A percentile compares a stretch with the other conserved stretches of the same genome.
These are phyloP conservation scores for Phytophthora sojae DNA, from an alignment of 352 stramenopile species.

Conservation along the genomic window DNA sequence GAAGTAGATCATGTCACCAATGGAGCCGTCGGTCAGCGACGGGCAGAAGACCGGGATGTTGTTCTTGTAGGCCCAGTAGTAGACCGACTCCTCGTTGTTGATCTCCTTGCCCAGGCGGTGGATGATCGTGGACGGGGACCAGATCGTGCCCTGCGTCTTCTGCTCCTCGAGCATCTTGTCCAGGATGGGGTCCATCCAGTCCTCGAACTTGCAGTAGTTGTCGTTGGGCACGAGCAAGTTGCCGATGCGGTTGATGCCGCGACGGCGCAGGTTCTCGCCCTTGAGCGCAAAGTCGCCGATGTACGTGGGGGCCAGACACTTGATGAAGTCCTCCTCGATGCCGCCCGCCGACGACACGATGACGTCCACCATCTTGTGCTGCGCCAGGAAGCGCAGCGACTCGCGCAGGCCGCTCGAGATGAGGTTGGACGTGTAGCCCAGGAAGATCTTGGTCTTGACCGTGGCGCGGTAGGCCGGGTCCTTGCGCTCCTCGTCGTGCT, in stretches of 20 bases:
- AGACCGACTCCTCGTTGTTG: slow-evolving; percentile 97
- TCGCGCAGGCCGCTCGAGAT: slow-evolving; percentile 99
- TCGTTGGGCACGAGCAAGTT: slow-evolving; percentile 99
- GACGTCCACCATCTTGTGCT: slow-evolving; percentile 99
- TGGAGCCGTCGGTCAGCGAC: slow-evolving; percentile 98
- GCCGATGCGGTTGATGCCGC: slow-evolving; percentile 99
- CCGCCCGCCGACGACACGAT: slow-evolving; percentile 95
- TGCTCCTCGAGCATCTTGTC: slow-evolving; percentile 98
- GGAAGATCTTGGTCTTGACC: slow-evolving; percentile 98
- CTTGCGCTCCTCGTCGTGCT: slow-evolving; percentile 92
- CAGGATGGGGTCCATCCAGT: slow-evolving; percentile 97
- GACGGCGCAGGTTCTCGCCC: slow-evolving; percentile 91
- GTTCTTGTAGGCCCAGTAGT: slow-evolving; percentile 99
- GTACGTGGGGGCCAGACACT: slow-evolving; percentile 98
- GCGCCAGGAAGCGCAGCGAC: slow-evolving; percentile 96
- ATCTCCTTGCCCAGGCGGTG: slow-evolving; percentile 97
- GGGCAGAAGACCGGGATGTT: slow-evolving; percentile 99
- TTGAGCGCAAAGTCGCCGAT: slow-evolving; percentile 98
- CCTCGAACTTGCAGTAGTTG: slow-evolving; percentile 99
- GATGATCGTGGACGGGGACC: slow-evolving; percentile 99
- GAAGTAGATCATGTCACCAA: slow-evolving; percentile 99
- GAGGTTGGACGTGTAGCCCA: slow-evolving; percentile 99
- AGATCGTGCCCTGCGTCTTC: slow-evolving; percentile 89
- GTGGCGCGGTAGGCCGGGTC: slow-evolving; percentile 79
- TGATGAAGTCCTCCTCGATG: slow-evolving; percentile 99